Evolutionary conservation across 345 rosid species (phyloP).

Genomic region (Passiflora organensis): DNA sequence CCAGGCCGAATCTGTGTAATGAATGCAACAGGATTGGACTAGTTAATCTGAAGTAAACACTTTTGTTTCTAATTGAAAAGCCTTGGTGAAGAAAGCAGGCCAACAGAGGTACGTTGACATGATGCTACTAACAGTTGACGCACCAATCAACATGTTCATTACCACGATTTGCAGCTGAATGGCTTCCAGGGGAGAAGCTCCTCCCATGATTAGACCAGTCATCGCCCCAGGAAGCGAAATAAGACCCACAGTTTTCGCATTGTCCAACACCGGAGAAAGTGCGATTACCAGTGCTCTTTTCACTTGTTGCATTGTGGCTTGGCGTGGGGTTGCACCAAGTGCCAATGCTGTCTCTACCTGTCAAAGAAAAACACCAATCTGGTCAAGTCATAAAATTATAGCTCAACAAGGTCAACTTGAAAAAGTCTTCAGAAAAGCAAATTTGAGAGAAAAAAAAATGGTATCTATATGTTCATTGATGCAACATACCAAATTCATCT

Average conservation of each 20-base stretch:
- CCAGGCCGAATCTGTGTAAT: too few relatives aligned
- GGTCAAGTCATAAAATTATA: too few relatives aligned
- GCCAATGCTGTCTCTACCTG: slow-evolving; percentile 93
- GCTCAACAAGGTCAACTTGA: too few relatives aligned
- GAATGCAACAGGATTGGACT: neutral
- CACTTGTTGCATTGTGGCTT: slow-evolving; percentile 66
- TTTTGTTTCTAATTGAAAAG: slow-evolving; percentile 61
- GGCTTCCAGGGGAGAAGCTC: slow-evolving; percentile 84
- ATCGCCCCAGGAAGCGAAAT: slow-evolving; percentile 84
- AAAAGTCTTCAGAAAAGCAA: too few relatives aligned
- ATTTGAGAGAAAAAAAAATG: neutral
- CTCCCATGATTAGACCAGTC: slow-evolving; percentile 97
- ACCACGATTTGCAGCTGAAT: slow-evolving; percentile 95
- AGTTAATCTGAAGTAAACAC: slow-evolving; percentile 45
- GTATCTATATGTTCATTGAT: too few relatives aligned
- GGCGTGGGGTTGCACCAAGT: slow-evolving; percentile 79
- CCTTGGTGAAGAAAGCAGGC: slow-evolving; percentile 85
- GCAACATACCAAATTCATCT: slow-evolving; percentile 48
- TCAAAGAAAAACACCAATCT: neutral
- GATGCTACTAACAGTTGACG: slow-evolving; percentile 76
- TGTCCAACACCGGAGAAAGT: slow-evolving; percentile 80
- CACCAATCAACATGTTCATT: slow-evolving; percentile 86
- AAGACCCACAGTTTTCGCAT: slow-evolving; percentile 89
- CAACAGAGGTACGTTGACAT: slow-evolving; percentile 76
- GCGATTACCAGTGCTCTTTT: slow-evolving; percentile 74